phyloP scores from a whole-genome alignment of 108 stramenopile genomes.

The Nitzschia palea region DNA sequence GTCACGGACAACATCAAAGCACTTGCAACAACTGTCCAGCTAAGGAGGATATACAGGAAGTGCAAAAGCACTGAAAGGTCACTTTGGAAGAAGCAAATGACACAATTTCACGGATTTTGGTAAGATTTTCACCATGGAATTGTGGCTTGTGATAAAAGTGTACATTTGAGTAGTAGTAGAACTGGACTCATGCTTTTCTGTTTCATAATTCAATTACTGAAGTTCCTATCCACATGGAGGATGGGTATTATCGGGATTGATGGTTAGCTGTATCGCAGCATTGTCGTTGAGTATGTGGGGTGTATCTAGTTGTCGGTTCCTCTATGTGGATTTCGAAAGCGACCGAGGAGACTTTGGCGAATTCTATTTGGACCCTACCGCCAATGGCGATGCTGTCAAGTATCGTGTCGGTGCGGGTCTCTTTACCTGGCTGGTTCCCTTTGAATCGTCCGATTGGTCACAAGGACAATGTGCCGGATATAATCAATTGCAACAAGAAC shows the following conservation, averaged over 20 bases:
- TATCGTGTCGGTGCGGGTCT: slow-evolving; percentile 32
- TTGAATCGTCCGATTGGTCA: slow-evolving; percentile 25
- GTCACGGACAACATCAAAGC: too few species aligned
- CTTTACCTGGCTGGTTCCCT: slow-evolving; percentile 40
- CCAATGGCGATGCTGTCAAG: slow-evolving; percentile 17
- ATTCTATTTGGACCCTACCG: slow-evolving; percentile 32
- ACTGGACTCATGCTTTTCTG: not conserved
- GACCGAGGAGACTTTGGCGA: slow-evolving; percentile 39
- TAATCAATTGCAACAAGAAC: slow-evolving; percentile 13
- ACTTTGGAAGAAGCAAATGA: too few species aligned
- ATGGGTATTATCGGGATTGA: slow-evolving; percentile 28
- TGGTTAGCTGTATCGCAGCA: slow-evolving; percentile 24
- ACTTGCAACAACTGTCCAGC: too few species aligned
- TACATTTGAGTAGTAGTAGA: not conserved
- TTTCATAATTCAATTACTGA: not conserved
- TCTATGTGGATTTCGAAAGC: slow-evolving; percentile 27
- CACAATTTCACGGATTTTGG: slow-evolving; percentile 25
- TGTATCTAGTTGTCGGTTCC: slow-evolving; percentile 32
- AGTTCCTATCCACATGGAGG: slow-evolving; percentile 45
- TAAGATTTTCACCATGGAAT: slow-evolving; percentile 1
- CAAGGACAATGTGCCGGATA: slow-evolving; percentile 37
- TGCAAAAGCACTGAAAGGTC: too few species aligned
- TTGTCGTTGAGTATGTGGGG: slow-evolving; percentile 33
- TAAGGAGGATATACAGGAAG: too few species aligned
- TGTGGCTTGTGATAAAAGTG: too few species aligned